Conservation (phyloP, 2,329 filamentous ascomycete species). For the Colletotrichum higginsianum region DNA sequence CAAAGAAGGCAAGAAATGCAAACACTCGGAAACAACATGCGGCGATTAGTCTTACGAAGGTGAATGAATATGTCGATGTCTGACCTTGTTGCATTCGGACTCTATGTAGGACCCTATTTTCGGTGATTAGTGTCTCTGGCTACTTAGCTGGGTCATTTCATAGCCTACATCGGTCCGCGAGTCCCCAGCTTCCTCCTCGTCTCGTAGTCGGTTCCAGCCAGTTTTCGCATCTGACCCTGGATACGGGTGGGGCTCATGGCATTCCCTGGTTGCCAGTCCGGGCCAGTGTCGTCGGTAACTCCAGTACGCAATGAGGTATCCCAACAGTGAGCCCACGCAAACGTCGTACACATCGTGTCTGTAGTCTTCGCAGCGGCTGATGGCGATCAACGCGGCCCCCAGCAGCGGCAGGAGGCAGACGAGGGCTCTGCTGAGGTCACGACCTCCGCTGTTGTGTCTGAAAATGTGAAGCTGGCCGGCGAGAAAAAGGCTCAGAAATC, state of each 20-base stretch:
- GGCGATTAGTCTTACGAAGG: neutral
- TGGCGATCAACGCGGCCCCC: constrained; percentile 77
- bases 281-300: constrained; percentile 78
- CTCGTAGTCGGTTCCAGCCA: constrained; percentile 62
- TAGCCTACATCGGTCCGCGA: constrained; percentile 55
- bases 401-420: constrained; percentile 72
- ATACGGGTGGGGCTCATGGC: constrained; percentile 70
- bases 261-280: constrained; percentile 64
- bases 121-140: constrained; percentile 38
- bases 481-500: constrained; percentile 80
- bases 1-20: constrained; percentile 4
- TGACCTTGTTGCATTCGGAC: constrained; percentile 23
- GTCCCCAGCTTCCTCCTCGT: constrained; percentile 66
- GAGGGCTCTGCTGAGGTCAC: constrained; percentile 70
- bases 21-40: neutral
- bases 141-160: constrained; percentile 51
- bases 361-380: constrained; percentile 79
- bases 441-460: constrained; percentile 57
- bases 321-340: constrained; percentile 72
- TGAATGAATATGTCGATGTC: constrained; percentile 12
- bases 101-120: constrained; percentile 34
- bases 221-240: constrained; percentile 55
- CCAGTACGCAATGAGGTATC: constrained; percentile 73
- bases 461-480: constrained; percentile 77
- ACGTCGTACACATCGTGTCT: constrained; percentile 81